These are phyloP conservation scores for Brettanomyces custersianus DNA, from an alignment of 805 yeast species.

Conservation along the genomic window DNA sequence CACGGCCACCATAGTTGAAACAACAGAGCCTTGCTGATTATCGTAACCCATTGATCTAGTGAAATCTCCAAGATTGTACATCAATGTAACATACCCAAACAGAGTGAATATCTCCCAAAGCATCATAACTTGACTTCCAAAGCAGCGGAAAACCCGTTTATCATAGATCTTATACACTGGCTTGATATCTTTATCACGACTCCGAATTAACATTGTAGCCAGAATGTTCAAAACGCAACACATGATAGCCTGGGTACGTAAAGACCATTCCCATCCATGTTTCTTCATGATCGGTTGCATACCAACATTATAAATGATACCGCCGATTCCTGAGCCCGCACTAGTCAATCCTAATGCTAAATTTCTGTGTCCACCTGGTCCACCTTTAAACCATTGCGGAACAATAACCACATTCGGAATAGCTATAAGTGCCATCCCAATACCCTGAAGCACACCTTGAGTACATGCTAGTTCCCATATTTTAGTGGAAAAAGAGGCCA, in stretches of 20 bases:
- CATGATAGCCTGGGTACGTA: conserved; percentile 37
- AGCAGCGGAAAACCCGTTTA: conserved; percentile 24
- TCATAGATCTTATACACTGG: conserved; percentile 35
- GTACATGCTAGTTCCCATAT: conserved; percentile 62
- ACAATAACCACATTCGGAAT: conserved; percentile 51
- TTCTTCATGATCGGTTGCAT: conserved; percentile 34
- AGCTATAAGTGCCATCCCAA: conserved; percentile 47
- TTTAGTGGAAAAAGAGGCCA: conserved; percentile 51
- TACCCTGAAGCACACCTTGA: conserved; percentile 58
- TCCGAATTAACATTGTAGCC: conserved; percentile 27
- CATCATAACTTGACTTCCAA: conserved; percentile 24
- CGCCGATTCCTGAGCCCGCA: conserved; percentile 47
- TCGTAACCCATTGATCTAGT: conserved; percentile 52
- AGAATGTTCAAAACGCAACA: conserved; percentile 26
- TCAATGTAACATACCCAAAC: conserved; percentile 52
- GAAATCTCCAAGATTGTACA: conserved; percentile 52
- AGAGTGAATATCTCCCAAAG: conserved; percentile 40
- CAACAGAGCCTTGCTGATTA: conserved; percentile 45
- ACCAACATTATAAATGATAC: conserved; percentile 39
- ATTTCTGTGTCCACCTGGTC: conserved; percentile 41
- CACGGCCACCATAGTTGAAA: conserved; percentile 50
- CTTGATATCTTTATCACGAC: conserved; percentile 28
- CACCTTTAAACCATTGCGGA: conserved; percentile 56
- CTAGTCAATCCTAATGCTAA: conserved; percentile 39
- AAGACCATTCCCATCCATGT: conserved; percentile 38